phyloP scores from a whole-genome alignment of 2,329 filamentous ascomycete genomes.

The Tolypocladium sp. region DNA sequence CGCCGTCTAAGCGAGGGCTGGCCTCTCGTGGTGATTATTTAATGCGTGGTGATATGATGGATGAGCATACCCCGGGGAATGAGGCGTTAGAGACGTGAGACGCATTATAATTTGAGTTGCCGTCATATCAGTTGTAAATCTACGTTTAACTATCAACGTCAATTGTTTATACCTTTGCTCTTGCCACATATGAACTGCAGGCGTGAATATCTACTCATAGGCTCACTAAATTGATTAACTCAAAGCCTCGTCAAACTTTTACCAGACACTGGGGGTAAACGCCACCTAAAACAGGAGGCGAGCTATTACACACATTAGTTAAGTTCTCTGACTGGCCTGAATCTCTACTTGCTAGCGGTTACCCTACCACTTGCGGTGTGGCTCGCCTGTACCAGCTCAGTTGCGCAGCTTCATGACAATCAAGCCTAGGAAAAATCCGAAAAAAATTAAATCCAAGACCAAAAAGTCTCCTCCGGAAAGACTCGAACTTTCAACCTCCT shows the following conservation, averaged over 20 bases:
- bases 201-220: background rate
- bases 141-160: background rate
- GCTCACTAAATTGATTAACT: too few relatives aligned
- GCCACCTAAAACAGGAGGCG: too few relatives aligned
- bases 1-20: constrained; percentile 16
- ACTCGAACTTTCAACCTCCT: background rate
- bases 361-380: too few relatives aligned
- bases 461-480: background rate
- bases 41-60: background rate
- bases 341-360: too few relatives aligned
- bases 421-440: background rate
- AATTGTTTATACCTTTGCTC: background rate
- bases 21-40: background rate
- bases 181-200: background rate
- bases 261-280: too few relatives aligned
- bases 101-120: background rate
- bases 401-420: too few relatives aligned
- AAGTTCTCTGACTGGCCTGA: too few relatives aligned
- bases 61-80: background rate
- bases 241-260: too few relatives aligned
- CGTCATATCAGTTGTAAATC: background rate
- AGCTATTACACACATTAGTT: too few relatives aligned
- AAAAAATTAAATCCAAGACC: background rate
- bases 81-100: background rate
- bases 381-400: too few relatives aligned